phyloP scores from a whole-genome alignment of 768 basidiomycete genomes.

The Boletus barrowsii region DNA sequence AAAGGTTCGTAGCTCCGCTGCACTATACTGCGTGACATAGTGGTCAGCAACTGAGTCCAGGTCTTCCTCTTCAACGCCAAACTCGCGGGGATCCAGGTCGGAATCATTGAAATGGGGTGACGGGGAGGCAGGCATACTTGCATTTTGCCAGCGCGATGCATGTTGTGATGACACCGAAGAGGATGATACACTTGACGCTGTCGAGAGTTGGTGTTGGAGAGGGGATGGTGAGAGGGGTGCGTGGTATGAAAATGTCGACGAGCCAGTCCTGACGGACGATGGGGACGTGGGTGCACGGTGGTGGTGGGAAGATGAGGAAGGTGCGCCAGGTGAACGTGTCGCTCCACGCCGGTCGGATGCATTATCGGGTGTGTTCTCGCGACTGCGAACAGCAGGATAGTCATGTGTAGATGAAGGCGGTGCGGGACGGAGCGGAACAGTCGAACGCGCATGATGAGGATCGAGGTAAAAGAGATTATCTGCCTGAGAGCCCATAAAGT shows the following conservation, averaged over 20 bases:
- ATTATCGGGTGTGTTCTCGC: slow-evolving; percentile 33
- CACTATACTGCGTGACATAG: slow-evolving; percentile 70
- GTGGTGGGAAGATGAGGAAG: slow-evolving; percentile 27
- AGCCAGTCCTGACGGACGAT: slow-evolving; percentile 49
- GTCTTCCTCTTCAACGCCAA: slow-evolving; percentile 30
- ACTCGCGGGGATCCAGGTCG: slow-evolving; percentile 39
- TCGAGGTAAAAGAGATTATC: slow-evolving; percentile 84
- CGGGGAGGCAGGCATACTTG: slow-evolving; percentile 21
- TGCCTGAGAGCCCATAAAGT: slow-evolving; percentile 92
- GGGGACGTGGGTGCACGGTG: slow-evolving; percentile 45
- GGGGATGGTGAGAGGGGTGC: slow-evolving; percentile 62
- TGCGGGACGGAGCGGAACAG: slow-evolving; percentile 65
- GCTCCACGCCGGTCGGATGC: slow-evolving; percentile 24
- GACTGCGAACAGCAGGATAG: slow-evolving; percentile 21
- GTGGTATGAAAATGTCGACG: slow-evolving; percentile 53
- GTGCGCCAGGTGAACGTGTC: slow-evolving; percentile 24
- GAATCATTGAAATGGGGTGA: slow-evolving; percentile 20
- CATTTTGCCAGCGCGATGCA: slow-evolving; percentile 26
- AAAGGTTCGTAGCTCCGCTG: slow-evolving; percentile 78
- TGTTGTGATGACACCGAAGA: slow-evolving; percentile 34
- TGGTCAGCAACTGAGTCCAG: slow-evolving; percentile 53
- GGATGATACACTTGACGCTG: slow-evolving; percentile 32
- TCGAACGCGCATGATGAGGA: slow-evolving; percentile 74
- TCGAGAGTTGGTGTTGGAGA: slow-evolving; percentile 60
- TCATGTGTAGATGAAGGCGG: slow-evolving; percentile 29